A percentile compares a stretch with the other conserved stretches of the same genome.
Evolutionary conservation across 768 basidiomycete genomes (phyloP).

Genomic region (Leccinellum albellum): DNA sequence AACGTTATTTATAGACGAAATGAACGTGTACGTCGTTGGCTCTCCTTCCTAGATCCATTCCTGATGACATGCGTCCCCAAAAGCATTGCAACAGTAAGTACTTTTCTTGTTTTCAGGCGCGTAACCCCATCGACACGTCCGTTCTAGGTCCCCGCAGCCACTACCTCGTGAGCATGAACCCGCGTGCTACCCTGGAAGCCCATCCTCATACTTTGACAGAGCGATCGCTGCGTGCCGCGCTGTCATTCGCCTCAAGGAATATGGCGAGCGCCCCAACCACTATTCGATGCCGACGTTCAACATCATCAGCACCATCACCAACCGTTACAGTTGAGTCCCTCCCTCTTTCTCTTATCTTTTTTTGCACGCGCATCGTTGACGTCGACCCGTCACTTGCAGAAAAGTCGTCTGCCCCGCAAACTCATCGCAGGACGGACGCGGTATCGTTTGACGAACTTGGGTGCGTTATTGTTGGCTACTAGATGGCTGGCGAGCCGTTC

Average conservation of each 20-base stretch:
- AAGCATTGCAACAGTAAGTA: constrained; percentile 25
- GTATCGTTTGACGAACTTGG: constrained; percentile 18
- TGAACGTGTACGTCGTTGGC: constrained; percentile 21
- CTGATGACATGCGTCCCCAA: neutral
- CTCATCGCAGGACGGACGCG: constrained; percentile 8
- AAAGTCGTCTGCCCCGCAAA: constrained; percentile 9
- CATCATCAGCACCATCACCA: constrained; percentile 16
- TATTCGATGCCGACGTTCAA: constrained; percentile 22
- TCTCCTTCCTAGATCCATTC: neutral
- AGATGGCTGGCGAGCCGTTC: neutral
- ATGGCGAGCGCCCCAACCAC: constrained; percentile 31
- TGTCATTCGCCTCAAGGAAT: constrained; percentile 63
- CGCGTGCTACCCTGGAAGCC: neutral
- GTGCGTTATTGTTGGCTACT: constrained; percentile 2
- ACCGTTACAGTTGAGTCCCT: constrained; percentile 15
- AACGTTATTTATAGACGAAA: constrained; percentile 17
- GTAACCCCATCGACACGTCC: neutral
- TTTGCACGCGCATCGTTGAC: neutral
- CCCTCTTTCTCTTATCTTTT: neutral
- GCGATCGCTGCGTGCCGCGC: constrained; percentile 55
- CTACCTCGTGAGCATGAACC: constrained; percentile 48
- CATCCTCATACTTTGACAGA: constrained; percentile 12
- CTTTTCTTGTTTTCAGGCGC: neutral
- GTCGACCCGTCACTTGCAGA: constrained; percentile 11
- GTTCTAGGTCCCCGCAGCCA: constrained; percentile 59